Base-by-base conservation (phyloP, 2,329 filamentous ascomycete genomes). In the Nothopassalora personata region DNA sequence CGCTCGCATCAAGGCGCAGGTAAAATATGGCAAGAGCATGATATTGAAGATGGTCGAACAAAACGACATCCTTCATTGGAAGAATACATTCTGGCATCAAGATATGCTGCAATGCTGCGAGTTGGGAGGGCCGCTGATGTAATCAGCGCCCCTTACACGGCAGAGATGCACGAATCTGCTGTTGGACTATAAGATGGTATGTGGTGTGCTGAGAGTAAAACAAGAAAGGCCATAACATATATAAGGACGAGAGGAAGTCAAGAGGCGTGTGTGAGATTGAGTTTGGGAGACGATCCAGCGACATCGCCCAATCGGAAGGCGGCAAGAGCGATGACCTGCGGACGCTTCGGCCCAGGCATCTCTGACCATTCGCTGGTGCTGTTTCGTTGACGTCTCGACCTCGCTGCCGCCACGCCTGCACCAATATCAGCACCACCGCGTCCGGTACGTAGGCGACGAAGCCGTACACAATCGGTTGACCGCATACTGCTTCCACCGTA, bases 361-460 rank as follows among this genome's bases (percentile, higher is more conserved):
- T 49, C 10, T 49, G 46, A 49, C 46, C 46, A 49, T 49, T 49
- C 46, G 46, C 46, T 49, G 18, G 11, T 54, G 56, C 56, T 51
- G 50, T 50, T 55, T 39, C 59, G 48, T 49, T 34, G 46, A 51
- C 49, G 49, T 51, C 49, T 55, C 58, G 36, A 51, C 54, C 45
- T 43, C 61, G 47, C 52, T 60, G 45, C 59, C 57, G 55, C 58
- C 60, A 58, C 59, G 49, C 23, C 57, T 27, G 46, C 59, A 48
- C 39, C 43, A 46, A 30, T 47, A 46, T 54, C 50, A 54, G 54
- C 54, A 31, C 36, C 36, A 43, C 23, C 10, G 48, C 43, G 43
- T 53, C 47, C 46, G 50, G 53, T 31, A 30, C 45, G 27, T 56
- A 64, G 68, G 67, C 66, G 64, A 69, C 63, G 66, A 68, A 66